A percentile compares a stretch with the other conserved stretches of the same genome.
Evolutionary conservation across 1,284 basidiomycete species (phyloP).

Genomic region (Melampsora larici-populina): DNA sequence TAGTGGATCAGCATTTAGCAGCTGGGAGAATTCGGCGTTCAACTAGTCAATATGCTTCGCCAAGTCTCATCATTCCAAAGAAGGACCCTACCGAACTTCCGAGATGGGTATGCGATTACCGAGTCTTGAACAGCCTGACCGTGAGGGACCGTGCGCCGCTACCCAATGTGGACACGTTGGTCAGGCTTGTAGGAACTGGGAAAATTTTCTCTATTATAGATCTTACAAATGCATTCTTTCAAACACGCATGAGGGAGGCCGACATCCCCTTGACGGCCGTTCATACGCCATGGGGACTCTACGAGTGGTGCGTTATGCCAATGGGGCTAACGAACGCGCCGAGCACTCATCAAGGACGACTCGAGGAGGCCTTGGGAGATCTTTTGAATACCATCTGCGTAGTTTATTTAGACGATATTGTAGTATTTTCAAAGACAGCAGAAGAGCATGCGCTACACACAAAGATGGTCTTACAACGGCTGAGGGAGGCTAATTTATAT

Average conservation of each 20-base stretch:
- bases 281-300: constrained; percentile 55
- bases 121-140: too few species aligned
- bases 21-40: too few species aligned
- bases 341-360: constrained; percentile 50
- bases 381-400: constrained; percentile 57
- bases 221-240: constrained; percentile 58
- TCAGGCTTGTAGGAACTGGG: background rate
- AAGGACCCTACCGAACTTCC: too few species aligned
- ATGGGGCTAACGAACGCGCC: constrained; percentile 56
- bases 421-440: constrained; percentile 56
- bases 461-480: too few species aligned
- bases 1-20: too few species aligned
- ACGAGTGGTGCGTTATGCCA: constrained; percentile 58
- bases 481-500: background rate
- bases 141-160: too few species aligned
- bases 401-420: constrained; percentile 58
- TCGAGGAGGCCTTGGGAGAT: constrained; percentile 43
- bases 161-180: too few species aligned
- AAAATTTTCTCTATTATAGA: constrained; percentile 55
- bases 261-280: constrained; percentile 56
- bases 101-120: too few species aligned
- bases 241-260: constrained; percentile 55
- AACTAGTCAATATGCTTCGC: too few species aligned
- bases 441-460: constrained; percentile 52
- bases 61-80: too few species aligned